Percentiles rank a stretch among this genome's conserved stretches.
Conservation (phyloP, 495 filamentous ascomycete species). For the Pyrenula massariospora region DNA sequence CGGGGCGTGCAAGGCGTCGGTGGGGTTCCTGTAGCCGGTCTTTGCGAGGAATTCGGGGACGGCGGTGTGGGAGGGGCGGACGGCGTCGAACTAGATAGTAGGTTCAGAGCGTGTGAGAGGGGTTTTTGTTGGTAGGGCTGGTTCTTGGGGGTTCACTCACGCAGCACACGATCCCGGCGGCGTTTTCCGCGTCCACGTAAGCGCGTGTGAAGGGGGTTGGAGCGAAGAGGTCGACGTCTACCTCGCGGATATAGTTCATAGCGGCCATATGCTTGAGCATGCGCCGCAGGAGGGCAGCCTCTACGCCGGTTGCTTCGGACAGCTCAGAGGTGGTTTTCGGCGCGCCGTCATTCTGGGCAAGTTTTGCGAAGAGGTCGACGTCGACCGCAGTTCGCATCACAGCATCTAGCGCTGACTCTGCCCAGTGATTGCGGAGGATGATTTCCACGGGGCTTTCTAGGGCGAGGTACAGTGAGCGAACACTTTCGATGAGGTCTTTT, state of each 20-base stretch:
- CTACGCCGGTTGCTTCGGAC: neutral
- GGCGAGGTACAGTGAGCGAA: conserved; percentile 19
- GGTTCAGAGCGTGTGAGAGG: too few relatives aligned
- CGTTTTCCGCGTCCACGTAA: conserved; percentile 8
- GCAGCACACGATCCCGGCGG: conserved; percentile 14
- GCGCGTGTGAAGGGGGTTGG: conserved; percentile 29
- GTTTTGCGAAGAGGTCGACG: neutral
- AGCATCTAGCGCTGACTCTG: conserved; percentile 9
- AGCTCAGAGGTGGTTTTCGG: neutral
- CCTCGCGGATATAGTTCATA: conserved; percentile 35
- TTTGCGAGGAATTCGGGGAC: conserved; percentile 20
- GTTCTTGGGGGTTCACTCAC: conserved; percentile 19
- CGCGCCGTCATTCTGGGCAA: neutral
- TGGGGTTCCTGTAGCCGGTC: conserved; percentile 18
- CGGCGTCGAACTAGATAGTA: neutral
- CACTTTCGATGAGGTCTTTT: conserved; percentile 16
- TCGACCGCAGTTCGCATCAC: conserved; percentile 1
- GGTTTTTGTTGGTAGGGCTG: conserved; percentile 23
- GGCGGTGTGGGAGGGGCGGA: conserved; percentile 16
- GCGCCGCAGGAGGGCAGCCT: conserved; percentile 9
- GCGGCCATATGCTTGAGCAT: conserved; percentile 37
- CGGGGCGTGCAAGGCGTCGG: conserved; percentile 15
- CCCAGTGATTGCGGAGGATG: conserved; percentile 28
- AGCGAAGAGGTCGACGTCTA: conserved; percentile 28
- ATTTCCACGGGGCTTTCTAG: conserved; percentile 30